phyloP scores from a whole-genome alignment of 2,329 filamentous ascomycete species.

The Clonostachys rhizophaga region DNA sequence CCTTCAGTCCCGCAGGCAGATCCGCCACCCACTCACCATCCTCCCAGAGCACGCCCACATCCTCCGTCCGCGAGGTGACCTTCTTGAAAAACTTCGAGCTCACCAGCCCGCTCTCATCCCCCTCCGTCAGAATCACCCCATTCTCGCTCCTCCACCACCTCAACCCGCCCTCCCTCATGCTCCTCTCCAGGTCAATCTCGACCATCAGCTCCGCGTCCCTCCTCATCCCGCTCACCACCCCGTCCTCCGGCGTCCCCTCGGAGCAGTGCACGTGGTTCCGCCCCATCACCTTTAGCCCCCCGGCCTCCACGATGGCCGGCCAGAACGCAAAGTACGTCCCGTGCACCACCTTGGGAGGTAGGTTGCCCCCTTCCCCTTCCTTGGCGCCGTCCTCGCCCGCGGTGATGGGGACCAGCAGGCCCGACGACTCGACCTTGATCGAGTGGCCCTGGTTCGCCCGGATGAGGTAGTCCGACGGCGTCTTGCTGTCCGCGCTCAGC shows the following conservation, averaged over 20 bases:
- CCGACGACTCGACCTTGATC: conserved; percentile 68
- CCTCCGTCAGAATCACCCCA: conserved; percentile 66
- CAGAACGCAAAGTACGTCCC: conserved; percentile 85
- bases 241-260: conserved; percentile 57
- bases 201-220: conserved; percentile 72
- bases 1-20: conserved; percentile 56
- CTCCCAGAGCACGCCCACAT: conserved; percentile 64
- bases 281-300: conserved; percentile 76
- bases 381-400: conserved; percentile 22
- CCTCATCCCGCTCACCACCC: conserved; percentile 77
- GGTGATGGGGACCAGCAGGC: conserved; percentile 65
- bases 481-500: conserved; percentile 19
- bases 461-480: conserved; percentile 73
- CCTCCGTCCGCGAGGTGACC: conserved; percentile 58
- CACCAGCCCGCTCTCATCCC: conserved; percentile 43
- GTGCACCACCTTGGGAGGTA: conserved; percentile 72
- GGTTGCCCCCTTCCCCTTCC: conserved; percentile 19
- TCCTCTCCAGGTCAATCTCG: conserved; percentile 66
- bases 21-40: conserved; percentile 64
- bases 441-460: conserved; percentile 95
- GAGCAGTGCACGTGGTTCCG: conserved; percentile 91
- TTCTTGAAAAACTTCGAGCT: conserved; percentile 64
- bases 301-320: conserved; percentile 66
- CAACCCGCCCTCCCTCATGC: conserved; percentile 54
- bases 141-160: conserved; percentile 79